Percentiles rank a stretch among this genome's conserved stretches.
These are phyloP conservation scores for Chalaropsis ovoidea DNA, from an alignment of 2,329 filamentous ascomycete species.

Conservation along the genomic window DNA sequence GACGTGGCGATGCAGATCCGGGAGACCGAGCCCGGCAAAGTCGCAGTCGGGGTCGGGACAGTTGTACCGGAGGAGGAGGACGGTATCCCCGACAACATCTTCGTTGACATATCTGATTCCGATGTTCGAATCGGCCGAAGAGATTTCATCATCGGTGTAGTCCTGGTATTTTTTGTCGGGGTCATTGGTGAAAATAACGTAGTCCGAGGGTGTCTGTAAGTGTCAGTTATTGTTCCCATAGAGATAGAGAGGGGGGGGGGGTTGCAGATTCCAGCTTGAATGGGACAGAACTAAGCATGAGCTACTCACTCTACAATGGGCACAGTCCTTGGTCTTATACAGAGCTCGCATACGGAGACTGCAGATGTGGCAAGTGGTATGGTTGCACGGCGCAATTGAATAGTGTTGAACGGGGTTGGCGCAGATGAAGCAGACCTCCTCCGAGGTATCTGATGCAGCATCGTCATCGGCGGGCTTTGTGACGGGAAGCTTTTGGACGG, in stretches of 20 bases:
- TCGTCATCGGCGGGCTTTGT: constrained; percentile 16
- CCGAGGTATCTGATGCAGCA: constrained; percentile 30
- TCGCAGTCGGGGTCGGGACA: constrained; percentile 75
- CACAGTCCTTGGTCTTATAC: constrained; percentile 93
- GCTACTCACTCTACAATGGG: constrained; percentile 73
- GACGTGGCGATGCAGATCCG: constrained; percentile 61
- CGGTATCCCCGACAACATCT: constrained; percentile 83
- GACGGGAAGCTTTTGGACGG: constrained; percentile 11
- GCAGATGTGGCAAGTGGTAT: constrained; percentile 94
- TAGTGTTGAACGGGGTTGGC: constrained; percentile 81
- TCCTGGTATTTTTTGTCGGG: constrained; percentile 72
- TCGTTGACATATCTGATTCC: constrained; percentile 85
- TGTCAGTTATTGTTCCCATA: constrained; percentile 27
- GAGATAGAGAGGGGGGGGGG: background rate
- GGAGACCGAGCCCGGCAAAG: constrained; percentile 63
- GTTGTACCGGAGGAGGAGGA: constrained; percentile 83
- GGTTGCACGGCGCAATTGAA: constrained; percentile 87
- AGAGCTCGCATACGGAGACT: constrained; percentile 80
- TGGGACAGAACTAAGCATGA: background rate
- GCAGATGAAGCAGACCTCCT: constrained; percentile 94
- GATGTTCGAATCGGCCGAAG: constrained; percentile 69
- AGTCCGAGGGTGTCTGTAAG: constrained; percentile 53
- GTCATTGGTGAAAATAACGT: constrained; percentile 88
- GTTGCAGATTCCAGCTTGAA: background rate
- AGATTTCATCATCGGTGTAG: constrained; percentile 63